These are phyloP conservation scores for Heimioporus retisporus DNA, from an alignment of 1,284 basidiomycete genomes.

Conservation along the genomic window DNA sequence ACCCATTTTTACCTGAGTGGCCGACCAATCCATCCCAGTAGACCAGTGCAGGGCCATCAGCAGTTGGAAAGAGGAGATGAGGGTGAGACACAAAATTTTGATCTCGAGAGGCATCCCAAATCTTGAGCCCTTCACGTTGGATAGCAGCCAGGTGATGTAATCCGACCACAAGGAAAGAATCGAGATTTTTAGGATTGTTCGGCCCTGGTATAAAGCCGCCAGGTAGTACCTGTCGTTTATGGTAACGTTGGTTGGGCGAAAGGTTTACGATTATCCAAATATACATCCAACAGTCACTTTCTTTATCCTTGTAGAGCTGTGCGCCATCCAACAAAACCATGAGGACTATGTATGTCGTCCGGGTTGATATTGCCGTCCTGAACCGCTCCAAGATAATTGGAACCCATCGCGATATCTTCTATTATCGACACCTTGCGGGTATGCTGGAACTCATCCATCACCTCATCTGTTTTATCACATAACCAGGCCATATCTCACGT, in stretches of 20 bases:
- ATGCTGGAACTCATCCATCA: no score
- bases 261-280: neutral
- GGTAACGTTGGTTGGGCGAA: neutral
- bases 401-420: no score
- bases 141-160: slow-evolving; percentile 6
- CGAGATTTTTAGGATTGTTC: neutral
- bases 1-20: slow-evolving; percentile 6
- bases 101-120: neutral
- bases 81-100: neutral
- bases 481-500: no score
- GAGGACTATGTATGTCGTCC: neutral
- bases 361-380: neutral
- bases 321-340: neutral
- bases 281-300: neutral
- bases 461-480: no score
- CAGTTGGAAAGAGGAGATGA: neutral
- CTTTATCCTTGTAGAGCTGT: neutral
- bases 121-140: neutral
- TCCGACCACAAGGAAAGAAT: slow-evolving; percentile 5
- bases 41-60: neutral
- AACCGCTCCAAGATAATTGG: neutral
- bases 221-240: neutral
- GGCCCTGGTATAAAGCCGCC: slow-evolving; percentile 6
- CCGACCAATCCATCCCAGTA: slow-evolving; percentile 4
- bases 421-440: no score